Conservation (phyloP, 2,329 filamentous ascomycete genomes). For the Colletotrichum echinochloae region DNA sequence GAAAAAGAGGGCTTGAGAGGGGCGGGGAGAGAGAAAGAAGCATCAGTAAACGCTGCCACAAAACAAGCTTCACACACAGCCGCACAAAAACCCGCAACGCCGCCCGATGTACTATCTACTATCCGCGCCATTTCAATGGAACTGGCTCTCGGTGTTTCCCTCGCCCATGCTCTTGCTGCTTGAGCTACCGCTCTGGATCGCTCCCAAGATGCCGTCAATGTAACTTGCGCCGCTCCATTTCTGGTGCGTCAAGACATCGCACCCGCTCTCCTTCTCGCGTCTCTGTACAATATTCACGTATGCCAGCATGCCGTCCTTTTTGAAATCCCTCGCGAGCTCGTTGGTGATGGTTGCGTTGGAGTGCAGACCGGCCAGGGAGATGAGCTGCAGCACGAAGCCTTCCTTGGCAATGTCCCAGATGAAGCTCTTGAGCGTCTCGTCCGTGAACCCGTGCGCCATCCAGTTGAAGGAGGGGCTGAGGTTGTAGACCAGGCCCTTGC, state of each 20-base stretch:
- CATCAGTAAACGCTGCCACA: accelerated
- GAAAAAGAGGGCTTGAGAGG: not conserved
- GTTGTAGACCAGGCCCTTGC: conserved; percentile 96
- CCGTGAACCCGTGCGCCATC: conserved; percentile 93
- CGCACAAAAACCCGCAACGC: not conserved
- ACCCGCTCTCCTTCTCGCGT: conserved; percentile 88
- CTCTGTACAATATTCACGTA: conserved; percentile 96
- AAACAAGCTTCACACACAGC: not conserved
- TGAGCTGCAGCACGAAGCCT: conserved; percentile 79
- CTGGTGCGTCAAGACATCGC: conserved; percentile 95
- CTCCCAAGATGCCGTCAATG: conserved; percentile 89
- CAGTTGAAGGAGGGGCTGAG: conserved; percentile 98
- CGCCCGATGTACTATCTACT: conserved; percentile 3
- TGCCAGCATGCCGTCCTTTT: conserved; percentile 92
- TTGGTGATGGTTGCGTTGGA: conserved; percentile 73
- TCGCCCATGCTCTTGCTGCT: conserved; percentile 94
- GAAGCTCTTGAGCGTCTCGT: conserved; percentile 86
- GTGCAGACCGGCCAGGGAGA: conserved; percentile 75
- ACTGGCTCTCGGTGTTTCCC: conserved; percentile 87
- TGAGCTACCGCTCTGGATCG: conserved; percentile 91
- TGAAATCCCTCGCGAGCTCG: conserved; percentile 86
- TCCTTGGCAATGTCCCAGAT: conserved; percentile 96
- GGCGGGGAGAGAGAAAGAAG: no score
- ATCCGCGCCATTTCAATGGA: conserved; percentile 50
- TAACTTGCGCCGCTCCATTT: conserved; percentile 80